Evolutionary conservation across 805 yeast species (phyloP), one percentile per base, ranked within the genome.

Genomic region (Ogataea nakhonphanomensis): DNA sequence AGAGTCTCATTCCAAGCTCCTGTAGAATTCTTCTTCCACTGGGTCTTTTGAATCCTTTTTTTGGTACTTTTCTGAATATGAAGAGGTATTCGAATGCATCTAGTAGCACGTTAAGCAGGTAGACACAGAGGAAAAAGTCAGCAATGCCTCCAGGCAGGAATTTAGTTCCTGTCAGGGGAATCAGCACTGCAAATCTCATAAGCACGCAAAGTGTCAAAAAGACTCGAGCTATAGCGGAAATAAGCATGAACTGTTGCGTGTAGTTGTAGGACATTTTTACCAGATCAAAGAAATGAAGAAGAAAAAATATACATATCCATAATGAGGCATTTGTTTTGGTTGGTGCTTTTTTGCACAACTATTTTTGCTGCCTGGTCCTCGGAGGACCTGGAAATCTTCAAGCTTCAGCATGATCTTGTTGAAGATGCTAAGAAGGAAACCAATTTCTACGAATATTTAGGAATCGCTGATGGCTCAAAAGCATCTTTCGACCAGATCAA

Each of bases 361-460:
- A 27, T 37, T 9, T 17, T 44, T 25, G 51, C 46, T 7, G 49
- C 55, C 2, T 55, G 58, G 58, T 42, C 57, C 1, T 39, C 79
- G 0, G 79, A 76, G 41, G 97, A 91, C 61, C 70, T 83, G 25
- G 96, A 90, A 64, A 79, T 91, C 40, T 89, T 91, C 66, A 70
- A 74, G 39, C 59, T 90, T 30, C 71, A 71, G 36, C 59, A 67
- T 31, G 89, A 82, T 49, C 68, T 85, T 38, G 90, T 93, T 3
- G 49, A 60, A 14, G 54, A 56, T 37, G 91, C 95, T 2, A 51
- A 60, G 14, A 37, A 47, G 10, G 76, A 73, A 15, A 66, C 73
- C 27, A 71, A 83, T 28, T 82, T 88, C 58, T 88, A 88, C 67
- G 68, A 78, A 42, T 81, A 86, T 79, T 60, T 83, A 34, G 73